Percentiles rank a stretch among this genome's conserved stretches.
Evolutionary conservation across 805 yeast species (phyloP).

Genomic region (Jamesozyma gamospora): DNA sequence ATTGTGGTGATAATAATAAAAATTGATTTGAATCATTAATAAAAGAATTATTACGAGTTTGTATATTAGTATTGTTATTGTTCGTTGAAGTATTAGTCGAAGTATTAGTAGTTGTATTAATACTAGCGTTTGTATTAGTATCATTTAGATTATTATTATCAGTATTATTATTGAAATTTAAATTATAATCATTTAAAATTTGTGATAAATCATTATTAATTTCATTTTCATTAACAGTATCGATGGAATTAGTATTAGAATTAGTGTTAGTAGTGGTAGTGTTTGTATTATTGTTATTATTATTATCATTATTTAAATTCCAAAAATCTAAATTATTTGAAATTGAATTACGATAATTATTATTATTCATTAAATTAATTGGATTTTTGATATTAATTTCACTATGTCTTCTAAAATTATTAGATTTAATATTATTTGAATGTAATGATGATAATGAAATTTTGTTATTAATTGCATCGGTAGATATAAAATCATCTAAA

Average conservation of each 20-base stretch:
- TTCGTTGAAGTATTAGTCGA: neutral
- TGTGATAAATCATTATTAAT: constrained; percentile 17
- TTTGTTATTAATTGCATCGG: neutral
- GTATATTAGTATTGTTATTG: neutral
- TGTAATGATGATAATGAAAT: neutral
- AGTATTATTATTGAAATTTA: constrained; percentile 10
- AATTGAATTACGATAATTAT: constrained; percentile 20
- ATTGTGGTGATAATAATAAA: constrained; percentile 3
- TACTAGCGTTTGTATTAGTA: neutral
- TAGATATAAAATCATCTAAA: constrained; percentile 2
- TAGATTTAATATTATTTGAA: neutral
- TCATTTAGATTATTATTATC: neutral
- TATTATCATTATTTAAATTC: constrained; percentile 7
- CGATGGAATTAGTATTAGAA: neutral
- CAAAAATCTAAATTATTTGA: constrained; percentile 24
- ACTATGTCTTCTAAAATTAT: constrained; percentile 14
- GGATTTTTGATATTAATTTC: constrained; percentile 10
- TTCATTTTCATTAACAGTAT: neutral
- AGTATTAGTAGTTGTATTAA: neutral
- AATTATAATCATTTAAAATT: constrained; percentile 19
- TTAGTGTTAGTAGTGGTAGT: no score
- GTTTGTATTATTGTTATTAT: neutral
- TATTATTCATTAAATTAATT: constrained; percentile 4
- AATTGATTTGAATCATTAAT: neutral
- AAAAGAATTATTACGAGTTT: neutral